Evolutionary conservation across 2,329 filamentous ascomycete species (phyloP).

Genomic region (Exophiala xenobiotica): DNA sequence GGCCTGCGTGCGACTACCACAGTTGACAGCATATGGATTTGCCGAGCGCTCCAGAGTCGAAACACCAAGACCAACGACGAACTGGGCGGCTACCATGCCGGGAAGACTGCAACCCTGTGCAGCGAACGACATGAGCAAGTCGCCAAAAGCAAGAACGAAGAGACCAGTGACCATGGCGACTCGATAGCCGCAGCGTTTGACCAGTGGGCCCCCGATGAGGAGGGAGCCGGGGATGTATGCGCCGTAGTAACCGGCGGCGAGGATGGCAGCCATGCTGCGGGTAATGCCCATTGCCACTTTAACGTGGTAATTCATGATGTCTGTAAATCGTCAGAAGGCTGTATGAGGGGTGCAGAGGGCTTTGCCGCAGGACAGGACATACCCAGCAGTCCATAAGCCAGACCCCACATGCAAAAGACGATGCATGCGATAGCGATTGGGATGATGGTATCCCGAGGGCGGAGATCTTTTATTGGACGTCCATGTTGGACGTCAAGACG

Average conservation of each 20-base stretch:
- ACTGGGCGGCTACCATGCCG: conserved; percentile 46
- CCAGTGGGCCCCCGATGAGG: conserved; percentile 26
- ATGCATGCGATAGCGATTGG: conserved; percentile 24
- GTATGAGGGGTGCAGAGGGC: not conserved
- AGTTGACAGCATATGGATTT: conserved; percentile 73
- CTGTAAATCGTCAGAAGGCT: conserved; percentile 16
- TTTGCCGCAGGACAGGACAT: conserved; percentile 49
- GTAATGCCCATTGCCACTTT: conserved; percentile 28
- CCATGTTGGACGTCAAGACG: conserved; percentile 26
- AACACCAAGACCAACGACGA: conserved; percentile 71
- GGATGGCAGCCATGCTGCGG: conserved; percentile 26
- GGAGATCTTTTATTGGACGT: conserved; percentile 8
- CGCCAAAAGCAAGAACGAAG: conserved; percentile 67
- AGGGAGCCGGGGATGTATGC: conserved; percentile 28
- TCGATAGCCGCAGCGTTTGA: conserved; percentile 44
- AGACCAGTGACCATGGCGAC: conserved; percentile 75
- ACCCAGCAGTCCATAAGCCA: conserved; percentile 49
- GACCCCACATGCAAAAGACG: conserved; percentile 56
- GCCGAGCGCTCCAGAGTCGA: conserved; percentile 74
- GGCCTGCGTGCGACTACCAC: conserved; percentile 71
- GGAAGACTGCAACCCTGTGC: conserved; percentile 21
- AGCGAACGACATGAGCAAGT: conserved; percentile 56
- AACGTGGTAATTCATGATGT: conserved; percentile 45
- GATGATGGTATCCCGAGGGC: conserved; percentile 16
- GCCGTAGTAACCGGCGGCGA: conserved; percentile 28